Evolutionary conservation across 208 protist genomes (phyloP).

Genomic region (Trypanosoma melophagium): DNA sequence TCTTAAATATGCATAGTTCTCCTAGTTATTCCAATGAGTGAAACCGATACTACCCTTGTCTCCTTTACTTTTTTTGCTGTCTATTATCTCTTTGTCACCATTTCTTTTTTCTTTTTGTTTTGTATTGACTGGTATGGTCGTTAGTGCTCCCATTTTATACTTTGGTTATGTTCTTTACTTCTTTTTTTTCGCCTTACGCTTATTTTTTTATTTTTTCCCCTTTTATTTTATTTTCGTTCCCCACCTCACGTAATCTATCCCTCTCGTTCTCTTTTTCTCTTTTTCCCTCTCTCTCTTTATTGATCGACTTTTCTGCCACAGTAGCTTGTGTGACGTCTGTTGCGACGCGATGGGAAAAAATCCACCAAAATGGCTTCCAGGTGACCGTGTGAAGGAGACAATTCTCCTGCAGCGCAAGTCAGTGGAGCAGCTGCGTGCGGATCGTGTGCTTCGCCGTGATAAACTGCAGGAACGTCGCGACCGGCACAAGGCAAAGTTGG

Average conservation of each 20-base stretch:
- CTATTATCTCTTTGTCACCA: not conserved
- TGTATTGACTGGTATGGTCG: not conserved
- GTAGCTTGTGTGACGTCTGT: not conserved
- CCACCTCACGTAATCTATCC: not conserved
- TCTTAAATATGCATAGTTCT: no score
- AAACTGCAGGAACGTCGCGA: conserved; percentile 79
- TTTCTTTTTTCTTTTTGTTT: conserved; percentile 1
- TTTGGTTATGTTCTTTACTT: not conserved
- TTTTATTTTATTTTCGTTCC: not conserved
- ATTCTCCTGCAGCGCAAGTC: conserved; percentile 90
- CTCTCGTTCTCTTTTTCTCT: conserved; percentile 10
- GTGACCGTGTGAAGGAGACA: conserved; percentile 91
- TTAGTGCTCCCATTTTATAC: not conserved
- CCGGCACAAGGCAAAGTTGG: conserved; percentile 80
- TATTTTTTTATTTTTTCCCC: not conserved
- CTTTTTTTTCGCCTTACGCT: not conserved
- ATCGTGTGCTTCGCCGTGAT: conserved; percentile 78
- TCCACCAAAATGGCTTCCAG: conserved; percentile 89
- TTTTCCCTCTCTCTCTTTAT: conserved; percentile 9
- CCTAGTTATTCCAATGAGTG: no score
- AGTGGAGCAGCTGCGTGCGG: conserved; percentile 84
- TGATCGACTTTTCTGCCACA: not conserved
- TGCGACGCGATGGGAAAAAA: conserved; percentile 70
- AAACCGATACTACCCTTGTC: no score
- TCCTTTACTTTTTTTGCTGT: not conserved